Base-by-base conservation (phyloP, 2,329 filamentous ascomycete genomes). In the Pseudopithomyces chartarum region DNA sequence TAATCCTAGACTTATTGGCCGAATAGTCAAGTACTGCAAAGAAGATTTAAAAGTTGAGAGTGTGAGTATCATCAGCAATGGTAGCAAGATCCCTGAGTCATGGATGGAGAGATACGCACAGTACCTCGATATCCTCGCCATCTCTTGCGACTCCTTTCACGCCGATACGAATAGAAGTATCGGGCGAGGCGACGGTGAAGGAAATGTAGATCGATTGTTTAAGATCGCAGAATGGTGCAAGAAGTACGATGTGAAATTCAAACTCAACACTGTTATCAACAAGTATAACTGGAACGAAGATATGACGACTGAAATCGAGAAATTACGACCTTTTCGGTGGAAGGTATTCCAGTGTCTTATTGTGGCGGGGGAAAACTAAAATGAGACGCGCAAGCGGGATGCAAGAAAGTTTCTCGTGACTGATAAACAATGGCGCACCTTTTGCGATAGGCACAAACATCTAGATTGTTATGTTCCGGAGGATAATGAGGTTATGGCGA, bases 211-310 rank as follows among this genome's bases (percentile, higher is more conserved):
- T 17, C 73, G 79, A 50, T 71, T 85, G 1, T 79, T 77, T 49
- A 62, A 70, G 12, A 77, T 85, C 57, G 66, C 71, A 4, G 66
- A 68, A 1, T 81, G 80, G 77, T 86, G 84, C 66, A 62, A 65
- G 3, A 55, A 79, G 54, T 77, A 77, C 22, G 76, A 76, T 1
- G 79, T 85, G 65, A 82, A 79, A 68, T 85, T 86, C 74, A 85
- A 86, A 73, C 65, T 85, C 49, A 86, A 86, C 69, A 85, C 83
- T 0, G 83, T 85, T 0, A 78, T 85, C 3, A 79, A 78, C 63
- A 70, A 61, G 2, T 68, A 79, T 48, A 85, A 85, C 60, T 80
- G 71, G 67, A 51, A 79, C 2, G 83, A 86, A 65, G 79, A 73
- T 45, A 74, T 74, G 73, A 56, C 49, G 7, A 36, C 51, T 1